Evolutionary conservation across 1,139 yeast genomes (phyloP).

Genomic region (Candida frijolesensis): DNA sequence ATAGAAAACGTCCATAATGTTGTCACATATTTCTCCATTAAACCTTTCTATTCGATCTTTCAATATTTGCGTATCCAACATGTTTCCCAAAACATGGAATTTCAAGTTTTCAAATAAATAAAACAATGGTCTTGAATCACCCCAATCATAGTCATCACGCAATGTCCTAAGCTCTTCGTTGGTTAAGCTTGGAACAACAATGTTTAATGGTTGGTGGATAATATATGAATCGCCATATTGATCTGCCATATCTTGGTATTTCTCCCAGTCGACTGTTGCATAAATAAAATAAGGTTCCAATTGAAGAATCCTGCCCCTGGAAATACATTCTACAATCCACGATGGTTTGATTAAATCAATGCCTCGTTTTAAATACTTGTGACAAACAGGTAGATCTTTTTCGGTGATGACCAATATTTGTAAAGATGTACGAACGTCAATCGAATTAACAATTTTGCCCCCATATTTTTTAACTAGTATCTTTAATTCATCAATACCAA

Average conservation of each 20-base stretch:
- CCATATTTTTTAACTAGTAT: slow-evolving; percentile 50
- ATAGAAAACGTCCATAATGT: slow-evolving; percentile 24
- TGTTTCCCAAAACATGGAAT: slow-evolving; percentile 25
- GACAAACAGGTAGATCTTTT: slow-evolving; percentile 47
- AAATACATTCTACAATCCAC: slow-evolving; percentile 75
- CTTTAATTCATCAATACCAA: slow-evolving; percentile 36
- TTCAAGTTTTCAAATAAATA: slow-evolving; percentile 25
- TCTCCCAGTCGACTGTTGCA: slow-evolving; percentile 18
- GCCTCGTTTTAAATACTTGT: slow-evolving; percentile 44
- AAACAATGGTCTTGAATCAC: slow-evolving; percentile 18
- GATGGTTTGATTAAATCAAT: slow-evolving; percentile 64
- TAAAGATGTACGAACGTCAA: slow-evolving; percentile 16
- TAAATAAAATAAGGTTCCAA: slow-evolving; percentile 65
- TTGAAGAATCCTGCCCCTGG: slow-evolving; percentile 42
- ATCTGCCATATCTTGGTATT: slow-evolving; percentile 37
- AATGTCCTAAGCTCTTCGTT: slow-evolving; percentile 6
- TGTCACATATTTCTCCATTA: slow-evolving; percentile 30
- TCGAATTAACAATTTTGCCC: slow-evolving; percentile 38
- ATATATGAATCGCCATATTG: slow-evolving; percentile 57
- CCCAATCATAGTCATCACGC: slow-evolving; percentile 15
- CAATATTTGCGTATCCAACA: slow-evolving; percentile 11
- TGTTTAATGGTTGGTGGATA: slow-evolving; percentile 21
- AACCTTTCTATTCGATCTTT: slow-evolving; percentile 29
- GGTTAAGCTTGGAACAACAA: slow-evolving; percentile 9
- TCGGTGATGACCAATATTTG: slow-evolving; percentile 49